phyloP scores from a whole-genome alignment of 805 yeast species.

The Candida sanyiensis region DNA sequence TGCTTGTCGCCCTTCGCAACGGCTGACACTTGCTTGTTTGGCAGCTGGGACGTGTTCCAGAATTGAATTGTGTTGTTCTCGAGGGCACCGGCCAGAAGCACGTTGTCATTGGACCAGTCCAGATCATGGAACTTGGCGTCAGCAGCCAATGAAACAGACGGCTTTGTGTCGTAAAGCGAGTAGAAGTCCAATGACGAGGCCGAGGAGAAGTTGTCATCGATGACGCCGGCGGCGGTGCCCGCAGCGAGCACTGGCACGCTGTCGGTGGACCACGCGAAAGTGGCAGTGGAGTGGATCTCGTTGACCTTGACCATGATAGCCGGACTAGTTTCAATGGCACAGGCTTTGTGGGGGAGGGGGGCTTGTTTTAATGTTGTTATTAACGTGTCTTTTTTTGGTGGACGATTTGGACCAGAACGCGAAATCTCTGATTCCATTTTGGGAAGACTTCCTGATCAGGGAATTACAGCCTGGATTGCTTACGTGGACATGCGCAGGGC shows the following conservation, averaged over 20 bases:
- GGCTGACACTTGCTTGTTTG: conserved; percentile 41
- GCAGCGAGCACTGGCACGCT: conserved; percentile 72
- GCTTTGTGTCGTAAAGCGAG: conserved; percentile 44
- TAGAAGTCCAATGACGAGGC: conserved; percentile 75
- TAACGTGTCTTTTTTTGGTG: conserved; percentile 7
- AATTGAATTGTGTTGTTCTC: conserved; percentile 78
- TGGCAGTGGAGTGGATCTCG: conserved; percentile 80
- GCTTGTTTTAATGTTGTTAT: conserved; percentile 5
- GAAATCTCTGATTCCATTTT: not conserved
- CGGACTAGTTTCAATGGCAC: conserved; percentile 1
- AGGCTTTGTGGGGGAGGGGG: conserved; percentile 1
- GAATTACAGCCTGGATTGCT: not conserved
- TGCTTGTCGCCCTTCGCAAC: conserved; percentile 54
- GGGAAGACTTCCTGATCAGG: conserved; percentile 1
- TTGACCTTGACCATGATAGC: conserved; percentile 71
- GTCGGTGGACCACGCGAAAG: conserved; percentile 94
- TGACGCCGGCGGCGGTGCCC: conserved; percentile 95
- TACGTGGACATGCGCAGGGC: not conserved
- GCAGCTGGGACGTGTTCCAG: conserved; percentile 58
- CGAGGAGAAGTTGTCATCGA: conserved; percentile 81
- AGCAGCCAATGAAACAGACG: conserved; percentile 41
- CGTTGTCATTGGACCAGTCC: conserved; percentile 69
- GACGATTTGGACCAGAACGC: conserved; percentile 3
- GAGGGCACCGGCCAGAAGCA: conserved; percentile 80
- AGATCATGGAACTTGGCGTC: conserved; percentile 69